Base-by-base conservation (phyloP, 495 filamentous ascomycete genomes). In the Terfezia boudieri region DNA sequence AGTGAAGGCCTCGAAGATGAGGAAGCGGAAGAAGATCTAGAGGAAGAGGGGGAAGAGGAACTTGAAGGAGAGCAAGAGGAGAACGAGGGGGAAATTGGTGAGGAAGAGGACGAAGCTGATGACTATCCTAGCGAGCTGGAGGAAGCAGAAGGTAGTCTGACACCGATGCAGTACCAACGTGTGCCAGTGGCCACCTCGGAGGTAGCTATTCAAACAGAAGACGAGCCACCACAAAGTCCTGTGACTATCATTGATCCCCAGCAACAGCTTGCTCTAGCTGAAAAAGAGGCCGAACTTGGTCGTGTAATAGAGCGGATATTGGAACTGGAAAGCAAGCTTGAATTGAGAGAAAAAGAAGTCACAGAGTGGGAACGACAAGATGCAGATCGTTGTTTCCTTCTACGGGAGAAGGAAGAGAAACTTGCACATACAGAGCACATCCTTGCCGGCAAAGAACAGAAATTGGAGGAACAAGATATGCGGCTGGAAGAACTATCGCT, bases 211-310 rank as follows among this genome's bases (percentile, higher is more conserved):
- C 41, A 46, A 46, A 46, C 41, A 14, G 41, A 46, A 20, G 41
- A 46, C 12, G 41, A 1, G 17, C 17, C 4, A 14, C 41, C 41
- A 14, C 41, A 46, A 4, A 14, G 14, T 5, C 41, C 41, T 14
- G 17, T 46, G 4, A 46, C 41, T 14, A 20, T 46, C 17, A 46
- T 46, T 20, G 41, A 46, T 20, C 41, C 41, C 17, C 41, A 46
- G 17, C 41, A 46, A 46, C 41, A 46, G 41, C 56, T 60, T 17
- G 56, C 51, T 32, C 49, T 65, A 22, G 62, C 61, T 23, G 62
- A 65, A 43, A 59, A 64, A 37, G 59, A 56, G 37, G 53, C 60
- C 0, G 65, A 67, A 36, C 52, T 66, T 11, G 63, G 3, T 14
- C 41, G 17, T 14, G 41, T 20, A 5, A 9, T 46, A 14, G 41